Evolutionary conservation across 2,329 filamentous ascomycete species (phyloP).

Genomic region (Periconia macrospinosa): DNA sequence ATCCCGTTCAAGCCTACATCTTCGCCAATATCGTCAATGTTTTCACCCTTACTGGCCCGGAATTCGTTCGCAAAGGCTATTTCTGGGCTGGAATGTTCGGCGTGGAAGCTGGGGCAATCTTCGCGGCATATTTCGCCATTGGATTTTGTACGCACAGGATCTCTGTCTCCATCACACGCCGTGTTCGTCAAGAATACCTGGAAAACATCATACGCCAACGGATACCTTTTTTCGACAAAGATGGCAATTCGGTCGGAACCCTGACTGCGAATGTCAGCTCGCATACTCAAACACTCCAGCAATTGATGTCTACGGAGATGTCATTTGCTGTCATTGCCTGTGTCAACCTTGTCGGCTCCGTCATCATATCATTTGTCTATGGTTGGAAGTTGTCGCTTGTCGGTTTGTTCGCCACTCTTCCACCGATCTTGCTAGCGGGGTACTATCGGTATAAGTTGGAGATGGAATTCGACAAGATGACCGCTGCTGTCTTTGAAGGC

Average conservation of each 20-base stretch:
- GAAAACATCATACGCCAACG: slow-evolving; percentile 62
- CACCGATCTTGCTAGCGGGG: slow-evolving; percentile 53
- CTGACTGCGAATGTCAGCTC: slow-evolving; percentile 59
- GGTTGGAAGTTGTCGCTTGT: slow-evolving; percentile 78
- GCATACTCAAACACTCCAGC: slow-evolving; percentile 63
- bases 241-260: slow-evolving; percentile 63
- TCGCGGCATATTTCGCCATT: slow-evolving; percentile 57
- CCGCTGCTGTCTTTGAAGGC: slow-evolving; percentile 67
- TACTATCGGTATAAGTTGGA: slow-evolving; percentile 60
- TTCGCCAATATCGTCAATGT: slow-evolving; percentile 42
- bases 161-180: slow-evolving; percentile 51
- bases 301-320: slow-evolving; percentile 66
- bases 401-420: slow-evolving; percentile 61
- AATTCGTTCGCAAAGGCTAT: slow-evolving; percentile 43
- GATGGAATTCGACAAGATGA: slow-evolving; percentile 69
- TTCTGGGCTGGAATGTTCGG: slow-evolving; percentile 71
- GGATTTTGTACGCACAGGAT: slow-evolving; percentile 38
- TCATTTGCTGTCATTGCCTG: slow-evolving; percentile 61
- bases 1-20: slow-evolving; percentile 43
- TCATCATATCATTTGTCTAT: slow-evolving; percentile 70
- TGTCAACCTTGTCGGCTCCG: slow-evolving; percentile 66
- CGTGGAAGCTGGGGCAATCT: slow-evolving; percentile 57
- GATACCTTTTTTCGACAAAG: slow-evolving; percentile 63
- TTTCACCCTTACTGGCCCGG: slow-evolving; percentile 34
- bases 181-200: slow-evolving; percentile 63